Evolutionary conservation across 2,329 filamentous ascomycete genomes (phyloP).

Genomic region (Diaporthe sp.): DNA sequence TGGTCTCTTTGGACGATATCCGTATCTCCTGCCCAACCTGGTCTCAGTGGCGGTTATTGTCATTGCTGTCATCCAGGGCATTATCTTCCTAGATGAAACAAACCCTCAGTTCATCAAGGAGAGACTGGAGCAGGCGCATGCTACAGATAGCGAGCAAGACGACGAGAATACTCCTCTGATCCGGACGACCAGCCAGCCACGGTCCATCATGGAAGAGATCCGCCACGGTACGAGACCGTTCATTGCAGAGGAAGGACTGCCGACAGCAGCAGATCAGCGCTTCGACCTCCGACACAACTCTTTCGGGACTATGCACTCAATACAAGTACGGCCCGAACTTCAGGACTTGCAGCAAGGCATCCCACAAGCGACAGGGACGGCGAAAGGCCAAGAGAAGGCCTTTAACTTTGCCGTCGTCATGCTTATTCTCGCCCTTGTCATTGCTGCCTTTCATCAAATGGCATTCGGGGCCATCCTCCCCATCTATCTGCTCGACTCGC

Average conservation of each 20-base stretch:
- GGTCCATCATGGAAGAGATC: conserved; percentile 42
- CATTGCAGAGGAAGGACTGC: conserved; percentile 53
- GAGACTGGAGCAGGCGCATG: conserved; percentile 41
- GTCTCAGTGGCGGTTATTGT: conserved; percentile 75
- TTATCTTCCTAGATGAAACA: conserved; percentile 71
- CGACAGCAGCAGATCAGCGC: conserved; percentile 51
- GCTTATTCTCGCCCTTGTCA: conserved; percentile 56
- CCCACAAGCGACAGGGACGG: conserved; percentile 25
- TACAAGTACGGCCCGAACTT: conserved; percentile 48
- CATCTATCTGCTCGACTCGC: conserved; percentile 58
- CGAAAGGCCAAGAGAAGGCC: conserved; percentile 46
- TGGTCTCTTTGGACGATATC: conserved; percentile 70
- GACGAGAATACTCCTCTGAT: conserved; percentile 48
- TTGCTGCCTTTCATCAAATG: conserved; percentile 62
- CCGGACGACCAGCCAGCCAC: conserved; percentile 48
- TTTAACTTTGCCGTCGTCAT: conserved; percentile 58
- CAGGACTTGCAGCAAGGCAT: conserved; percentile 32
- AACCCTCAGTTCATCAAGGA: conserved; percentile 47
- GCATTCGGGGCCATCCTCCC: conserved; percentile 58
- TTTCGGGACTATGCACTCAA: conserved; percentile 59
- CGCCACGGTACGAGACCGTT: conserved; percentile 45
- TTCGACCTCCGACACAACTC: conserved; percentile 55
- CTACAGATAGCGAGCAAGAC: conserved; percentile 44
- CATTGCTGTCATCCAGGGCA: conserved; percentile 74
- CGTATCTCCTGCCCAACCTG: conserved; percentile 70